These are phyloP conservation scores for Candida endomychidarum DNA, from an alignment of 805 yeast species.

Conservation along the genomic window DNA sequence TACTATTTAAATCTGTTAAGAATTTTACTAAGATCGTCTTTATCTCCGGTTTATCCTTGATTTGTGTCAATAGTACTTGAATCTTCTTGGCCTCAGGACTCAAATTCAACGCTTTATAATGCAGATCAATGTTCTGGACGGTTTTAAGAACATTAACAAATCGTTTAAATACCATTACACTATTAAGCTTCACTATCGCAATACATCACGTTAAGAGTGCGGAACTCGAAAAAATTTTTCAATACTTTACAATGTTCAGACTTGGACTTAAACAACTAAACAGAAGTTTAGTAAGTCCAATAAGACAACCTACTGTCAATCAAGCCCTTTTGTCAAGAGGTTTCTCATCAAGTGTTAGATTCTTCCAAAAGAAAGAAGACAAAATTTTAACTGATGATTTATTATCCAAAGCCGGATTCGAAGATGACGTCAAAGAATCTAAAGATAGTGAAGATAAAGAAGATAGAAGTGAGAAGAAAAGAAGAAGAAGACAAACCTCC, in stretches of 20 bases:
- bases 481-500: constrained; percentile 60
- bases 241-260: constrained; percentile 1
- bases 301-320: neutral
- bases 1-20: constrained; percentile 28
- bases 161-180: constrained; percentile 1
- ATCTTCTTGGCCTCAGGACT: constrained; percentile 24
- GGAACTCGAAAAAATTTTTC: constrained; percentile 2
- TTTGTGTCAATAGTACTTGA: constrained; percentile 21
- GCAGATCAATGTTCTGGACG: constrained; percentile 12
- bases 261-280: constrained; percentile 5
- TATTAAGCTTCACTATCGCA: no score
- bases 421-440: constrained; percentile 32
- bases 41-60: constrained; percentile 28
- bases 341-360: constrained; percentile 8
- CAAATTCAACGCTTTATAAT: constrained; percentile 17
- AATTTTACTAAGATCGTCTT: constrained; percentile 30
- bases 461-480: constrained; percentile 19
- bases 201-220: neutral
- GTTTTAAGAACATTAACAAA: neutral
- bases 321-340: neutral
- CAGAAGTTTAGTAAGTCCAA: constrained; percentile 3
- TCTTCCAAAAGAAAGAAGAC: constrained; percentile 20
- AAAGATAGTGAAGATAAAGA: constrained; percentile 16
- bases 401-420: constrained; percentile 82
- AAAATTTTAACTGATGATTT: constrained; percentile 73